Evolutionary conservation across 148 eudicot species (phyloP).

Genomic region (Vaccinium macrocarpon): DNA sequence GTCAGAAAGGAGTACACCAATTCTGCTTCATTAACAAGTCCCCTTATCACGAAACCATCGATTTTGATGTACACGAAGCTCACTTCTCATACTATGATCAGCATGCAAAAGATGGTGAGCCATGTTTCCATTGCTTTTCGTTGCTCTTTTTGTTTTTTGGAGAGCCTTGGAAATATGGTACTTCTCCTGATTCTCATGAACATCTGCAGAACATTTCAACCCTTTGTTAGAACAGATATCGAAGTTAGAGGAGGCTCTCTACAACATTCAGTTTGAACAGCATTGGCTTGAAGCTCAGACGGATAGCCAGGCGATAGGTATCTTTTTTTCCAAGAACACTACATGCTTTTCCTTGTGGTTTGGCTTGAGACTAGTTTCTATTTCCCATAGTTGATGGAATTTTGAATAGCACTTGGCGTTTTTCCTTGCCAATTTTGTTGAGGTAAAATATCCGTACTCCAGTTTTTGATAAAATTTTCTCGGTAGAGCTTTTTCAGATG

Average conservation of each 20-base stretch:
- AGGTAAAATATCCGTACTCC: not conserved
- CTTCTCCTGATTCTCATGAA: slow-evolving; percentile 1
- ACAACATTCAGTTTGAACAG: slow-evolving; percentile 96
- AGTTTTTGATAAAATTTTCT: not conserved
- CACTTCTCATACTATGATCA: slow-evolving; percentile 75
- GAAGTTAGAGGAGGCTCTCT: slow-evolving; percentile 79
- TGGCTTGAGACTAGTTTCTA: not conserved
- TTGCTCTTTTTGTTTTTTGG: not conserved
- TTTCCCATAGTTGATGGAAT: not conserved
- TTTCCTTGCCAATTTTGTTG: not conserved
- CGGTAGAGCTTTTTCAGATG: not conserved
- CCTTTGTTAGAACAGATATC: slow-evolving; percentile 80
- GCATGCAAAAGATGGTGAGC: slow-evolving; percentile 94
- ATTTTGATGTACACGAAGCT: slow-evolving; percentile 84
- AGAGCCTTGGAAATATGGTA: not conserved
- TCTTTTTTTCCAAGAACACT: not conserved
- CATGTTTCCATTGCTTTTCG: not conserved
- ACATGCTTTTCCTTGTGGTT: not conserved
- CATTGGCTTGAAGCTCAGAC: slow-evolving; percentile 96
- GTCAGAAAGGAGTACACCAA: slow-evolving; percentile 68
- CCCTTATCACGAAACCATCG: slow-evolving; percentile 89
- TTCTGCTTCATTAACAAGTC: slow-evolving; percentile 92
- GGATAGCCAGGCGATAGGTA: slow-evolving; percentile 88
- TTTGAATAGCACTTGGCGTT: not conserved
- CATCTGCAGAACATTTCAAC: slow-evolving; percentile 77